Evolutionary conservation across 2,329 filamentous ascomycete genomes (phyloP).

Genomic region (Trichoderma endophyticum): DNA sequence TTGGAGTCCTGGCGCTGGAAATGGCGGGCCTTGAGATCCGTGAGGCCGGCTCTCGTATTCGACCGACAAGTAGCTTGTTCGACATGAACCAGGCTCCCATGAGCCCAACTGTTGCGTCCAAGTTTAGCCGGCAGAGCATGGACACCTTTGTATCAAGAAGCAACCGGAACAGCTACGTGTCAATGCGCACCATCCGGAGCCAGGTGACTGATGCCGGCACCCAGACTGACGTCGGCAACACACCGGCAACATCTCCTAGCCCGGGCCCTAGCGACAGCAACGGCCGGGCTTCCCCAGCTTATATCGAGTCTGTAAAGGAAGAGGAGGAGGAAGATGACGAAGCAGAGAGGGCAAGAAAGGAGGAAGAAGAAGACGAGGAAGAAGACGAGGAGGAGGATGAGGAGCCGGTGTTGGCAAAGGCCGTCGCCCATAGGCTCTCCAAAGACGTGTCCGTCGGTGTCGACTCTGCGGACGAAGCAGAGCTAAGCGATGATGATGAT

Average conservation of each 20-base stretch:
- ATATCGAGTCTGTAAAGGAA: slow-evolving; percentile 33
- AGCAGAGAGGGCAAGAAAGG: slow-evolving; percentile 55
- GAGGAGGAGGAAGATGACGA: slow-evolving; percentile 59
- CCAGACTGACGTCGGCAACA: slow-evolving; percentile 56
- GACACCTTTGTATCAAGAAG: slow-evolving; percentile 60
- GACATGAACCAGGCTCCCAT: slow-evolving; percentile 74
- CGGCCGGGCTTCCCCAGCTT: slow-evolving; percentile 40
- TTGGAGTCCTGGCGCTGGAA: slow-evolving; percentile 85
- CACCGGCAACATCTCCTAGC: slow-evolving; percentile 54
- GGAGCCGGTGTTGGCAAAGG: slow-evolving; percentile 49
- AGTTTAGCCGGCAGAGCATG: slow-evolving; percentile 62
- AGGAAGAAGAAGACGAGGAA: not conserved
- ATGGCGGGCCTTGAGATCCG: slow-evolving; percentile 85
- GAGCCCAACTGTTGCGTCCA: slow-evolving; percentile 63
- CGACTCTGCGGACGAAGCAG: slow-evolving; percentile 25
- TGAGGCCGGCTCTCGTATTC: slow-evolving; percentile 70
- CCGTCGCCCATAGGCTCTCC: slow-evolving; percentile 41
- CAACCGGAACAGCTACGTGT: slow-evolving; percentile 73
- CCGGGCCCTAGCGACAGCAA: slow-evolving; percentile 51
- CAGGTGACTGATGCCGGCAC: slow-evolving; percentile 68
- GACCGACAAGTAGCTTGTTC: slow-evolving; percentile 76
- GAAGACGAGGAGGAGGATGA: slow-evolving; percentile 19
- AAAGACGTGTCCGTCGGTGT: slow-evolving; percentile 27
- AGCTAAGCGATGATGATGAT: slow-evolving; percentile 4
- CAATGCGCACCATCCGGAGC: slow-evolving; percentile 64